Evolutionary conservation across 139 green algal species (phyloP), one percentile per base, ranked within the genome.

Genomic region (Picochlorum sp.): DNA sequence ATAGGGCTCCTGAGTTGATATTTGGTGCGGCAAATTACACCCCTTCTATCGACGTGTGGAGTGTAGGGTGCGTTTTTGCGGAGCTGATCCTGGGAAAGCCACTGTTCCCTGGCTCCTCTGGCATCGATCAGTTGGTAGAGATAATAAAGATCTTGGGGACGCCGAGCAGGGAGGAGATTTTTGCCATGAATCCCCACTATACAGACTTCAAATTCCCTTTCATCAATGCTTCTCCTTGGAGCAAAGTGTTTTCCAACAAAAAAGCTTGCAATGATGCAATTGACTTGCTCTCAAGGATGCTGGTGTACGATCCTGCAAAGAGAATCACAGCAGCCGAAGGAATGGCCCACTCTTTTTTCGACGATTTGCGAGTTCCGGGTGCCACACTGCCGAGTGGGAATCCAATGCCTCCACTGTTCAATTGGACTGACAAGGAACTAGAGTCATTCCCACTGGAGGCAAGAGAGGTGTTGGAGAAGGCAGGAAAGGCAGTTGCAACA

Each of bases 111-210:
- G 83, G 83, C 7, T 92, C 98, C 78, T 91, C 70, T 57, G 92
- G 94, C 4, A 90, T 99, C 62, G 94, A 99, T 77, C 94, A 99
- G 85, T 82, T 99, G 59, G 94, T 98, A 67, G 92, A 99, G 81
- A 98, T 99, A 83, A 97, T 99, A 74, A 99, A 99, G 84, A 89
- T 94, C 62, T 81, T 98, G 70, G 92, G 92, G 60, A 97, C 92
- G 21, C 92, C 92, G 20, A 90, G 79, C 2, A 73, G 86, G 4
- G 90, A 97, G 77, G 90, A 99, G 77, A 98, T 99, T 76, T 81
- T 91, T 59, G 80, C 82, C 41, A 99, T 99, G 94, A 98, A 99
- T 85, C 94, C 93, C 68, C 97, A 98, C 81, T 99, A 99, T 82
- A 98, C 91, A 14, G 93, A 99, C 81, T 96, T 98, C 83, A 97